phyloP scores from a whole-genome alignment of 176 grass and related monocot genomes.

The Triticum aestivum region DNA sequence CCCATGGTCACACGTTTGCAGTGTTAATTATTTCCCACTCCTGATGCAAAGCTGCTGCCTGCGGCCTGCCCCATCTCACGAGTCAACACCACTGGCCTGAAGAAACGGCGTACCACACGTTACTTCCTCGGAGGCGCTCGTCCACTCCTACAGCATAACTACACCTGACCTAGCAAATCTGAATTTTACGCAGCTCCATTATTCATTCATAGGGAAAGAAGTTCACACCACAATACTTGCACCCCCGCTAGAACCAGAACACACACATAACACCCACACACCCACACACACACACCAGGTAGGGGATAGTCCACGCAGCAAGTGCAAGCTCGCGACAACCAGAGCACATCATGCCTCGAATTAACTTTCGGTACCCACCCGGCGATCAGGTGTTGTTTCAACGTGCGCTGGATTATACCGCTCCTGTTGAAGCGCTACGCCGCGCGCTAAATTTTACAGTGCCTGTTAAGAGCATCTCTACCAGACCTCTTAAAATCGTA shows the following conservation, averaged over 20 bases:
- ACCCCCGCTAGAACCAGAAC: neutral
- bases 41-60: no score
- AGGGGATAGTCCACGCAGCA: neutral
- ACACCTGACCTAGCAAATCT: no score
- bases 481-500: no score
- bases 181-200: neutral
- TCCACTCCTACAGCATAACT: neutral
- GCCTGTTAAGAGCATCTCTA: no score
- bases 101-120: neutral
- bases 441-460: no score
- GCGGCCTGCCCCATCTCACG: neutral
- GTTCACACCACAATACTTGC: conserved; percentile 20
- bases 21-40: neutral
- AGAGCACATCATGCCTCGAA: neutral
- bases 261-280: no score
- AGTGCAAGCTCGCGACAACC: neutral
- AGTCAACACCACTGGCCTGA: neutral
- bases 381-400: no score
- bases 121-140: neutral
- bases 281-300: neutral
- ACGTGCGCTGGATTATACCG: no score
- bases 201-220: neutral
- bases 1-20: neutral
- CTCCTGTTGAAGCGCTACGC: no score
- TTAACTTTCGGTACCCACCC: neutral